A percentile compares a stretch with the other conserved stretches of the same genome.
Conservation (phyloP, 805 yeast genomes). For the Zygoascus bituminiphila region DNA sequence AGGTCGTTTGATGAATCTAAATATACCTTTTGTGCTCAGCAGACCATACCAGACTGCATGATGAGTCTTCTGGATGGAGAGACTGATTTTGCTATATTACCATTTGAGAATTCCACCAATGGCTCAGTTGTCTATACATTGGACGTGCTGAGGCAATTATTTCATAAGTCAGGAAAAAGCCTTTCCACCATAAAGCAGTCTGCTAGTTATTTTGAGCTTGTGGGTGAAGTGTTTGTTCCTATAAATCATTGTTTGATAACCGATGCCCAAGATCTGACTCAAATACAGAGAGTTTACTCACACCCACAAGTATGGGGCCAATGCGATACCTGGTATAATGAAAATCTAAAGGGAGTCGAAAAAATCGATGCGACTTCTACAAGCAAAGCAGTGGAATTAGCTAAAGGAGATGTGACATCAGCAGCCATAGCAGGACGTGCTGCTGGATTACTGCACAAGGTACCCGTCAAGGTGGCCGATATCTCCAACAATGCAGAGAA, state of each 20-base stretch:
- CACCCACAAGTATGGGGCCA: constrained; percentile 99
- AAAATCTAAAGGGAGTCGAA: constrained; percentile 32
- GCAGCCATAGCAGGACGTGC: constrained; percentile 69
- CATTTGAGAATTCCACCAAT: constrained; percentile 89
- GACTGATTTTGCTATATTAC: constrained; percentile 71
- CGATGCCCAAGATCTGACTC: constrained; percentile 31
- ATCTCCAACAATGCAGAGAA: constrained; percentile 70
- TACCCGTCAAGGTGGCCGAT: constrained; percentile 44
- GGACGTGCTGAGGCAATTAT: constrained; percentile 59
- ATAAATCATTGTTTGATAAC: constrained; percentile 71
- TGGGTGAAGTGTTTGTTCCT: constrained; percentile 74
- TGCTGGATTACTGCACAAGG: constrained; percentile 42
- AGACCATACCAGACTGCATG: constrained; percentile 48
- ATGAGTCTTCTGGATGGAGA: constrained; percentile 36
- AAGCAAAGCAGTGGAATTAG: constrained; percentile 71
- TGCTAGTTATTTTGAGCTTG: constrained; percentile 37
- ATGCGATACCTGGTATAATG: constrained; percentile 47
- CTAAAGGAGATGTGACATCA: constrained; percentile 35
- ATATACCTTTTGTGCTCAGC: constrained; percentile 20
- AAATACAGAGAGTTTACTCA: constrained; percentile 58
- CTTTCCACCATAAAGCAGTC: constrained; percentile 19
- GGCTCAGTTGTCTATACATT: constrained; percentile 86
- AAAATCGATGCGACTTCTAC: constrained; percentile 70
- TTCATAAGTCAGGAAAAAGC: not conserved
- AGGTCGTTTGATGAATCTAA: constrained; percentile 21